Base-by-base conservation (phyloP, 768 basidiomycete genomes). In the Auricularia sp. region DNA sequence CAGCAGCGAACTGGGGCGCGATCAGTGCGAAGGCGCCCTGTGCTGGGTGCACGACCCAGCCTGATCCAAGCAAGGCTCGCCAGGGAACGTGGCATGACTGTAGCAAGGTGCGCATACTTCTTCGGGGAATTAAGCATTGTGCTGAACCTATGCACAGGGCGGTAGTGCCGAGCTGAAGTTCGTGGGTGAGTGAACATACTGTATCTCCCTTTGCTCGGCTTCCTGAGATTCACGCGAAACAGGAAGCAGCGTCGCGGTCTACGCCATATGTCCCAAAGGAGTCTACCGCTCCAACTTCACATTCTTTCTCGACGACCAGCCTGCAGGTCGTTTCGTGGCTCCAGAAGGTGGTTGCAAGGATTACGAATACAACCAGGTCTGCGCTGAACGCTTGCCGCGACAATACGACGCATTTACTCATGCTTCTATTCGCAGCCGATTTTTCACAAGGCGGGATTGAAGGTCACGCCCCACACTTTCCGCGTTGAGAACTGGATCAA, bases 21-120 rank as follows among this genome's bases (percentile, higher is more conserved):
- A 59, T 59, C 18, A 56, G 54, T 21, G 54, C 16, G 29, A 34
- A 6, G 36, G 18, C 29, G 34, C 51, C 33, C 34, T 51, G 64
- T 18, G 14, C 33, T 16, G 24, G 21, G 14, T 64, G 64, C 37
- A 37, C 33, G 21, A 56, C 47, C n/a, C 33, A 64, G 54, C 64
- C 64, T 34, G 64, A 64, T 37, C 39, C 64, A 33, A 56, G 21
- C 33, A 56, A 64, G 39, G 54, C 56, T 14, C 56, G 34, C 37
- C 34, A 37, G 54, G 64, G 64, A 33, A 64, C 64, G 3, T 64
- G 64, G 64, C 64, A 64, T 29, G 64, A 64, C 64, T 24, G 14
- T 29, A 59, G 56, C 29, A 24, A 33, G 24, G 47, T 51, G 16
- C 16, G 47, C 16, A 6, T 1, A 6, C 21, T 51, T 18, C 29